Conservation (phyloP, 805 yeast species). For the Nakazawaea laoshanensis region DNA sequence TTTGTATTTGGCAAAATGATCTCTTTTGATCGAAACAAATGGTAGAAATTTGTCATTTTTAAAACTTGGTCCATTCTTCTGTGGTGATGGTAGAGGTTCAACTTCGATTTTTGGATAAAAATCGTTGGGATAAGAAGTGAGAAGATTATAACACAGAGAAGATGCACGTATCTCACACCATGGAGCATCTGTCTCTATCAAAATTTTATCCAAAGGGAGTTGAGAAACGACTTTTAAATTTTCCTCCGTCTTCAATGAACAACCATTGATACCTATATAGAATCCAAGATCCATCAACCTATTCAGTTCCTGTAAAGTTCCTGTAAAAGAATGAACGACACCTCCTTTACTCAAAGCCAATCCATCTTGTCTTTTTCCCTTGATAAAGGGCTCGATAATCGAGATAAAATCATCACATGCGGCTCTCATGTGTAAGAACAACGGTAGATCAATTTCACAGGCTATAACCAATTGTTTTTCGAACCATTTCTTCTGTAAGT, state of each 20-base stretch:
- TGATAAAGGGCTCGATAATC: slow-evolving; percentile 55
- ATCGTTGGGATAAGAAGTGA: slow-evolving; percentile 48
- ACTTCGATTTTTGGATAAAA: slow-evolving; percentile 34
- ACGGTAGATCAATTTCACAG: slow-evolving; percentile 53
- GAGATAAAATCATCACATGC: slow-evolving; percentile 73
- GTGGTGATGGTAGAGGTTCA: slow-evolving; percentile 6
- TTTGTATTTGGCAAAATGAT: slow-evolving; percentile 32
- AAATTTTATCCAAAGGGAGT: slow-evolving; percentile 63
- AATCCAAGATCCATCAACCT: slow-evolving; percentile 50
- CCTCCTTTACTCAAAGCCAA: slow-evolving; percentile 37
- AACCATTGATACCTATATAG: slow-evolving; percentile 84
- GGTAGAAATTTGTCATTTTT: slow-evolving; percentile 47
- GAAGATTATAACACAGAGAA: slow-evolving; percentile 60
- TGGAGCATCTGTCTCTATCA: slow-evolving; percentile 95
- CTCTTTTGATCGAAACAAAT: slow-evolving; percentile 58
- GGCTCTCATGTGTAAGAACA: slow-evolving; percentile 85
- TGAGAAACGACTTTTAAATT: slow-evolving; percentile 55
- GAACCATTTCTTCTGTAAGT: slow-evolving; percentile 62
- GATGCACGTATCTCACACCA: slow-evolving; percentile 93
- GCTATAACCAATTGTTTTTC: slow-evolving; percentile 64
- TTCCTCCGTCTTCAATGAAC: slow-evolving; percentile 75
- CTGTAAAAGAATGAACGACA: slow-evolving; percentile 96
- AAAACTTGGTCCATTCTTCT: slow-evolving; percentile 15
- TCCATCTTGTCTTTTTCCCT: slow-evolving; percentile 26
- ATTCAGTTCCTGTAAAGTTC: slow-evolving; percentile 55